Evolutionary conservation across 139 green algal genomes (phyloP).

Genomic region (Marvania coccoides): DNA sequence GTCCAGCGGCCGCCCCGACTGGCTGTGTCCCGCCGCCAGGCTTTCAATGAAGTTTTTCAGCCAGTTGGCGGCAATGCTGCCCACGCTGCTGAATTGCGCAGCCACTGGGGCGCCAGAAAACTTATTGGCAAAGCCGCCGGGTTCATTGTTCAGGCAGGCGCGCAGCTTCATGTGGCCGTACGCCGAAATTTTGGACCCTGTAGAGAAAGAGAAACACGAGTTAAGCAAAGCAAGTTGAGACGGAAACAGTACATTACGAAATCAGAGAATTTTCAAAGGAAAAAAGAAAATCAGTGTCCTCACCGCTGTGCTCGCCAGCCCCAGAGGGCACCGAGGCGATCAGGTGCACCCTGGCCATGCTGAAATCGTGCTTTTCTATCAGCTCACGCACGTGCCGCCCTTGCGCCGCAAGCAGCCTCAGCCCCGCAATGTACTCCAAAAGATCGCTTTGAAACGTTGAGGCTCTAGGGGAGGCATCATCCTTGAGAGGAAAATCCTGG

Average conservation of each 20-base stretch:
- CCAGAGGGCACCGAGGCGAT: constrained; percentile 38
- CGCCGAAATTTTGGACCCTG: background rate
- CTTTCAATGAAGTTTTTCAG: constrained; percentile 50
- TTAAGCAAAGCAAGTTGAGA: background rate
- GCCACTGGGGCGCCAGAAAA: constrained; percentile 34
- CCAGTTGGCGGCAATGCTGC: constrained; percentile 53
- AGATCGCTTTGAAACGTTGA: constrained; percentile 53
- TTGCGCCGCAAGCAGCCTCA: constrained; percentile 34
- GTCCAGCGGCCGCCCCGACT: background rate
- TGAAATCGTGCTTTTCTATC: constrained; percentile 54
- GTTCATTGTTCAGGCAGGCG: constrained; percentile 32
- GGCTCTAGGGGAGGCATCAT: background rate
- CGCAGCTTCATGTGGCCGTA: constrained; percentile 61
- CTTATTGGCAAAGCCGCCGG: constrained; percentile 9
- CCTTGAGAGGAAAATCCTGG: constrained; percentile 74
- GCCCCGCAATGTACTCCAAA: constrained; percentile 40
- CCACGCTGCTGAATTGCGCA: constrained; percentile 64
- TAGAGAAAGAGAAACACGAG: background rate
- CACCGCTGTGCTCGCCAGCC: constrained; percentile 44
- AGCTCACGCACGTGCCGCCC: background rate
- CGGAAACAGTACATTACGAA: too few species aligned
- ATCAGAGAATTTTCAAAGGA: too few species aligned
- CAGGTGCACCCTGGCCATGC: constrained; percentile 37
- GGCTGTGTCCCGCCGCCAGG: constrained; percentile 34
- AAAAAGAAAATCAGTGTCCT: too few species aligned